phyloP scores from a whole-genome alignment of 176 grass and related monocot species.

The Musa schizocarpa region DNA sequence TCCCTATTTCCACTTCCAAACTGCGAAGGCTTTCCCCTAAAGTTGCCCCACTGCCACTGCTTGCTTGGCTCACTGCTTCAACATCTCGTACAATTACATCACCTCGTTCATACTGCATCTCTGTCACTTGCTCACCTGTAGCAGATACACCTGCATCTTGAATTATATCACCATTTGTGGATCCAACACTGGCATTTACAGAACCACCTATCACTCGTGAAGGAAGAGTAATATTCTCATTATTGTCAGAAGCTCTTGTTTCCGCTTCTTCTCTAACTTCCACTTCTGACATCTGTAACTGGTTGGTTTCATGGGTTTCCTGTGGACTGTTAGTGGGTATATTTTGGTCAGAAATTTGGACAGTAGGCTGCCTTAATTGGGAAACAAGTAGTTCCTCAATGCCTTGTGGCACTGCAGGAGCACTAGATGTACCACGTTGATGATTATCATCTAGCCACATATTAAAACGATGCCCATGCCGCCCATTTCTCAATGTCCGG shows the following conservation, averaged over 20 bases:
- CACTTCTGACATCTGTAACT: conserved; percentile 47
- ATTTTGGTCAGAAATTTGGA: conserved; percentile 46
- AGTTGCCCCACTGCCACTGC: conserved; percentile 96
- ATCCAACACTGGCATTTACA: conserved; percentile 35
- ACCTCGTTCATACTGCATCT: conserved; percentile 84
- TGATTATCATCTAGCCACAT: conserved; percentile 93
- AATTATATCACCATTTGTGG: conserved; percentile 36
- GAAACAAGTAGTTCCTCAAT: conserved; percentile 88
- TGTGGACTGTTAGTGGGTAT: conserved; percentile 27
- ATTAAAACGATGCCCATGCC: conserved; percentile 89
- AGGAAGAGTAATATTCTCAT: conserved; percentile 36
- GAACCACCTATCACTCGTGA: not conserved
- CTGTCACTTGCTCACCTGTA: conserved; percentile 70
- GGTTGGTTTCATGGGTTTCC: conserved; percentile 41
- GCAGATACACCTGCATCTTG: conserved; percentile 45
- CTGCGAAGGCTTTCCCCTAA: conserved; percentile 91
- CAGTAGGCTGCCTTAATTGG: conserved; percentile 62
- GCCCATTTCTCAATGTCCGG: conserved; percentile 65
- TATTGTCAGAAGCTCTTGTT: conserved; percentile 32
- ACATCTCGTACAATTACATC: conserved; percentile 66
- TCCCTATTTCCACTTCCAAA: conserved; percentile 98
- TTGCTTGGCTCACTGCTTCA: conserved; percentile 95
- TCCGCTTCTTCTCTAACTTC: conserved; percentile 45
- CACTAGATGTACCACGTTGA: conserved; percentile 49
- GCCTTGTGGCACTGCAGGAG: conserved; percentile 65